Evolutionary conservation across 805 yeast genomes (phyloP).

Genomic region (Lipomyces lipofer): DNA sequence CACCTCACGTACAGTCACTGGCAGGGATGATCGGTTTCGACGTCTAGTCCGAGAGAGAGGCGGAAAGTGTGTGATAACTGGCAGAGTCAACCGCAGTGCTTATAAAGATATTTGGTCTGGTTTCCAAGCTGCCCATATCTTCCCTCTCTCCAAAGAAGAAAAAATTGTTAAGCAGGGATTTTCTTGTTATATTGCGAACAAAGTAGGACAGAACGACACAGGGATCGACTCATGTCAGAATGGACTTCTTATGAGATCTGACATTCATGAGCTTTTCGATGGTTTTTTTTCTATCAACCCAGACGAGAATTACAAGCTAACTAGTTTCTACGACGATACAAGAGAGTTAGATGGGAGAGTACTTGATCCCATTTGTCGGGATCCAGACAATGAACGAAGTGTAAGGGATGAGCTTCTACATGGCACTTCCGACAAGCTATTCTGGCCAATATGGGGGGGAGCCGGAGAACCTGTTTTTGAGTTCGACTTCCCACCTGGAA

Average conservation of each 20-base stretch:
- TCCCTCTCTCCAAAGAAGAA: not conserved
- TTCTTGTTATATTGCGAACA: not conserved
- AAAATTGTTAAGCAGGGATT: not conserved
- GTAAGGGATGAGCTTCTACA: too few species aligned
- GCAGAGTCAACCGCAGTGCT: not conserved
- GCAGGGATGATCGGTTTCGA: not conserved
- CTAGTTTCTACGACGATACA: not conserved
- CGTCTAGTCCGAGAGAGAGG: not conserved
- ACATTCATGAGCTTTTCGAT: not conserved
- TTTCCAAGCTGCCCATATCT: not conserved
- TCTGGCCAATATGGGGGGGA: too few species aligned
- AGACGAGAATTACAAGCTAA: not conserved
- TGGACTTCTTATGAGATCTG: not conserved
- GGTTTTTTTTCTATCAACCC: not conserved
- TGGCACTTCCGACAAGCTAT: too few species aligned
- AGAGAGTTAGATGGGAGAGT: not conserved
- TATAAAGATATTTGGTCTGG: not conserved
- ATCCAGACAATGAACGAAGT: too few species aligned
- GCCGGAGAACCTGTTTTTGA: too few species aligned
- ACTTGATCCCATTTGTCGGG: conserved; percentile 1
- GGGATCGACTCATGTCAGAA: not conserved
- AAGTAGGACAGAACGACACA: not conserved
- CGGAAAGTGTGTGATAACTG: not conserved
- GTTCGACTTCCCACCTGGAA: too few species aligned
- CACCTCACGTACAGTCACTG: not conserved